Percentiles rank a stretch among this genome's conserved stretches.
Conservation (phyloP, 305 asterid species). For the Solanum aculeatissimum region DNA sequence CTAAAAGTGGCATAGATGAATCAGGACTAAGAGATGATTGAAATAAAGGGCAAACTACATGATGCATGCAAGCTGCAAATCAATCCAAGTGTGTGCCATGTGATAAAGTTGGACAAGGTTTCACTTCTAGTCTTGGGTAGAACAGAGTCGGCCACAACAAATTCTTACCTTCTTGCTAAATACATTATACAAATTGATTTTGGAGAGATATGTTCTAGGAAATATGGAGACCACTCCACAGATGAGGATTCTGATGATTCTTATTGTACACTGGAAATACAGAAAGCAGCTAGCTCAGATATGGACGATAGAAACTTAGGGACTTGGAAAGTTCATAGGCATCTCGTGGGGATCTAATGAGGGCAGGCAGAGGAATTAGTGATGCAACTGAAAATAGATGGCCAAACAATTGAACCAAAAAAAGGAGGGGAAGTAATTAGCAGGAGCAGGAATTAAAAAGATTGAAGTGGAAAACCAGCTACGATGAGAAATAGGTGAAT, state of each 20-base stretch:
- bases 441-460: background rate
- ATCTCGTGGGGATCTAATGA: background rate
- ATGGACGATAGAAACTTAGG: background rate
- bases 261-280: background rate
- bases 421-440: background rate
- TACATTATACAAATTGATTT: background rate
- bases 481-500: background rate
- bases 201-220: background rate
- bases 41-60: background rate
- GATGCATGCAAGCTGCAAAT: background rate
- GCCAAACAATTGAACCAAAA: background rate
- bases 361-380: background rate
- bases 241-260: background rate
- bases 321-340: background rate
- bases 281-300: background rate
- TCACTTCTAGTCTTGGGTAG: background rate
- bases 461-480: background rate
- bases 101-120: background rate
- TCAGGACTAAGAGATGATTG: background rate
- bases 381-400: background rate
- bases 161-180: background rate
- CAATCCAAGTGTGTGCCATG: background rate
- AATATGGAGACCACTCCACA: background rate
- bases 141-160: background rate
- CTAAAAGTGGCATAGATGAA: background rate